These are phyloP conservation scores for Pleurozium schreberi DNA, from an alignment of 225 moss, liverwort and hornwort genomes.

Conservation along the genomic window DNA sequence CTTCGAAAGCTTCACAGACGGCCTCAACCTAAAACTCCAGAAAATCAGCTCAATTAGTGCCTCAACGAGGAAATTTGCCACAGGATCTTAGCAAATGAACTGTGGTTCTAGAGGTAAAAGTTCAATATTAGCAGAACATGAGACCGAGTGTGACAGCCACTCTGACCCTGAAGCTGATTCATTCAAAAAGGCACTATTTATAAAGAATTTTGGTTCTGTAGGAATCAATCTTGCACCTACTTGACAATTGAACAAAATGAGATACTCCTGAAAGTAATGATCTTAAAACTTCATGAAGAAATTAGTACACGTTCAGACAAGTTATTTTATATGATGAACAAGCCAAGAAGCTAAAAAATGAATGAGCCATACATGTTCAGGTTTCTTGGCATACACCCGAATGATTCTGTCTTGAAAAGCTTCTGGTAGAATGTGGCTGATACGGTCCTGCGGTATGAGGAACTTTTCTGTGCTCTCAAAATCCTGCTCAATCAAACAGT, in stretches of 20 bases:
- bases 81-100: neutral
- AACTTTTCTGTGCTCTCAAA: slow-evolving; percentile 83
- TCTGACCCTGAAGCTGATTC: neutral
- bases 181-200: neutral
- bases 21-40: slow-evolving; percentile 48
- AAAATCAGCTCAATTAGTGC: neutral
- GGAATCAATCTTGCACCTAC: neutral
- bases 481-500: slow-evolving; percentile 39
- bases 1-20: slow-evolving; percentile 84
- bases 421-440: slow-evolving; percentile 79
- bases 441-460: slow-evolving; percentile 66
- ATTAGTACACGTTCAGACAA: neutral
- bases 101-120: neutral
- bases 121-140: neutral
- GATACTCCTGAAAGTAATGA: neutral
- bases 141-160: neutral
- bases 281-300: neutral
- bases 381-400: slow-evolving; percentile 83
- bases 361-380: slow-evolving; percentile 61
- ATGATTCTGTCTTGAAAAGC: slow-evolving; percentile 71
- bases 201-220: neutral
- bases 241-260: neutral
- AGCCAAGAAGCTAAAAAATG: neutral
- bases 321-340: neutral
- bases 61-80: neutral